Evolutionary conservation across 306 rosid species (phyloP).

Genomic region (Lotus japonicus): DNA sequence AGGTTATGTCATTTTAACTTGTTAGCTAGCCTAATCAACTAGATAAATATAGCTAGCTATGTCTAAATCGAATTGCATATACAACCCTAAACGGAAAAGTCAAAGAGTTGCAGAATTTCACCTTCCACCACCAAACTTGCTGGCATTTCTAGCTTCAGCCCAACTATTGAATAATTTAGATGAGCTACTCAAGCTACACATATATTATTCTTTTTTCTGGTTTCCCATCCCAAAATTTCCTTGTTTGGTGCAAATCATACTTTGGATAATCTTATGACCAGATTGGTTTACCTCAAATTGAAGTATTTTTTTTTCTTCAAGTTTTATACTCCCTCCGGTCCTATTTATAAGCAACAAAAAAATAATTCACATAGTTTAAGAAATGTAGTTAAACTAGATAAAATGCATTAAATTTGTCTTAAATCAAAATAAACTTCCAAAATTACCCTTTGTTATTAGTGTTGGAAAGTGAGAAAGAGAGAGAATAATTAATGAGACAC

Average conservation of each 20-base stretch:
- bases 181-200: constrained; percentile 7
- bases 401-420: too few relatives aligned
- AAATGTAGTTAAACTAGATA: too few relatives aligned
- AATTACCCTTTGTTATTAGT: too few relatives aligned
- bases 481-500: too few relatives aligned
- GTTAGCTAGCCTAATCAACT: too few relatives aligned
- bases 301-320: not conserved
- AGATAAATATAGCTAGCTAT: not conserved
- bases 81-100: not conserved
- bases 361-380: too few relatives aligned
- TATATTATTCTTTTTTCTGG: not conserved
- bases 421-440: too few relatives aligned
- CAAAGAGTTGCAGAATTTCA: constrained; percentile 2
- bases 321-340: too few relatives aligned
- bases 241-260: not conserved
- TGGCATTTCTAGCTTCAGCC: not conserved
- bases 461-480: too few relatives aligned
- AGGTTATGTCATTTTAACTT: too few relatives aligned
- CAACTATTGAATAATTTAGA: constrained; percentile 16
- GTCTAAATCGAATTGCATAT: not conserved
- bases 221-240: not conserved
- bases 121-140: constrained; percentile 2
- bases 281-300: not conserved
- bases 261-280: not conserved
- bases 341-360: too few relatives aligned